phyloP scores from a whole-genome alignment of 2,329 filamentous ascomycete species.

The Colletotrichum falcatum region DNA sequence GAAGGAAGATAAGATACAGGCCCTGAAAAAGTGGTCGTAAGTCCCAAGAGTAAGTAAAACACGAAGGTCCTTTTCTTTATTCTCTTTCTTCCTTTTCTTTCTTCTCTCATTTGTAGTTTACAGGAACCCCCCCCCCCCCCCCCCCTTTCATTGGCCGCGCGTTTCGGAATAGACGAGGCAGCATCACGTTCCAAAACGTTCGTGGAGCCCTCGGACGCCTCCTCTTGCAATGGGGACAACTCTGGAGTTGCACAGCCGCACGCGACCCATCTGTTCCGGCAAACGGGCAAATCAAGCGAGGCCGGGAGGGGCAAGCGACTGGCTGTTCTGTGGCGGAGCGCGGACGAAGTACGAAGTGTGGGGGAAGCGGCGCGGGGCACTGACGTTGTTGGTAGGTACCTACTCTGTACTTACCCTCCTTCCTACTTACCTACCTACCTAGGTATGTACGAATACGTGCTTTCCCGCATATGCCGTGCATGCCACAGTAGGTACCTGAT shows the following conservation, averaged over 20 bases:
- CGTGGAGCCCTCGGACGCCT: slow-evolving; percentile 21
- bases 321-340: slow-evolving; percentile 35
- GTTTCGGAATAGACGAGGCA: slow-evolving; percentile 25
- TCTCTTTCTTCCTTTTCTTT: not conserved
- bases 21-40: not conserved
- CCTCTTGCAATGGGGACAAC: not conserved
- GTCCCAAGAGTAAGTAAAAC: too few species aligned
- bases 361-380: slow-evolving; percentile 17
- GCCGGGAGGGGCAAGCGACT: not conserved
- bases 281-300: slow-evolving; percentile 27
- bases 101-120: not conserved
- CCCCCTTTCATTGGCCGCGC: slow-evolving; percentile 30
- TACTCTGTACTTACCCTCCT: too few species aligned
- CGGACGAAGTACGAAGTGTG: slow-evolving; percentile 13
- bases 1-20: not conserved
- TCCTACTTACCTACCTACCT: not conserved
- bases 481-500: not conserved
- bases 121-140: not conserved
- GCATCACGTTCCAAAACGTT: slow-evolving; percentile 21
- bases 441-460: not conserved
- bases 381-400: slow-evolving; percentile 21
- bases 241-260: slow-evolving; percentile 32
- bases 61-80: too few species aligned
- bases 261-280: slow-evolving; percentile 1
- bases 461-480: not conserved